phyloP scores from a whole-genome alignment of 2,329 filamentous ascomycete species.

The Arthrobotrys sinensis region DNA sequence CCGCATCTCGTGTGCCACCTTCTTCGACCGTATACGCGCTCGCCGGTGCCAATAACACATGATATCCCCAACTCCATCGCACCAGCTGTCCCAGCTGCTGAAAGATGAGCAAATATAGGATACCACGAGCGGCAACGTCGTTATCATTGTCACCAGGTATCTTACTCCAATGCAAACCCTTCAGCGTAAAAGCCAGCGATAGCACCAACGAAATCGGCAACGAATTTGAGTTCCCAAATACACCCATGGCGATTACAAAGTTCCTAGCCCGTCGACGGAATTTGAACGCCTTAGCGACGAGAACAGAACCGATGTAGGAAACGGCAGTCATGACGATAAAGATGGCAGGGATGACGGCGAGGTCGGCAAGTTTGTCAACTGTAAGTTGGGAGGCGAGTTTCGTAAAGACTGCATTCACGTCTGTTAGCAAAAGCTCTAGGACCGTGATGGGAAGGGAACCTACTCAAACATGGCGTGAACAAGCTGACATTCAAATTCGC shows the following conservation, averaged over 20 bases:
- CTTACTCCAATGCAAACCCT: conserved; percentile 92
- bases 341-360: conserved; percentile 95
- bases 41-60: conserved; percentile 90
- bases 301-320: conserved; percentile 82
- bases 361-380: conserved; percentile 87
- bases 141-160: conserved; percentile 94
- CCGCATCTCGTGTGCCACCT: conserved; percentile 65
- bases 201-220: conserved; percentile 96
- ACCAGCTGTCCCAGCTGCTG: conserved; percentile 96
- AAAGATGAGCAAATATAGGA: conserved; percentile 95
- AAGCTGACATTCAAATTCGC: conserved; percentile 96
- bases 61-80: conserved; percentile 98
- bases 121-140: conserved; percentile 92
- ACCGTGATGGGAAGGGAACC: conserved; percentile 64
- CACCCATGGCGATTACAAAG: conserved; percentile 91
- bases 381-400: conserved; percentile 96
- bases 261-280: conserved; percentile 90
- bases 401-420: conserved; percentile 80
- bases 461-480: conserved; percentile 97
- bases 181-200: conserved; percentile 90
- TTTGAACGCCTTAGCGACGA: conserved; percentile 81
- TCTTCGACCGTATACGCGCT: conserved; percentile 78
- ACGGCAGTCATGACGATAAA: conserved; percentile 89
- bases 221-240: conserved; percentile 98
- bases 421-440: conserved; percentile 11